Evolutionary conservation across 768 basidiomycete species (phyloP), one percentile per base, ranked within the genome.

Genomic region (Kwoniella europaea): DNA sequence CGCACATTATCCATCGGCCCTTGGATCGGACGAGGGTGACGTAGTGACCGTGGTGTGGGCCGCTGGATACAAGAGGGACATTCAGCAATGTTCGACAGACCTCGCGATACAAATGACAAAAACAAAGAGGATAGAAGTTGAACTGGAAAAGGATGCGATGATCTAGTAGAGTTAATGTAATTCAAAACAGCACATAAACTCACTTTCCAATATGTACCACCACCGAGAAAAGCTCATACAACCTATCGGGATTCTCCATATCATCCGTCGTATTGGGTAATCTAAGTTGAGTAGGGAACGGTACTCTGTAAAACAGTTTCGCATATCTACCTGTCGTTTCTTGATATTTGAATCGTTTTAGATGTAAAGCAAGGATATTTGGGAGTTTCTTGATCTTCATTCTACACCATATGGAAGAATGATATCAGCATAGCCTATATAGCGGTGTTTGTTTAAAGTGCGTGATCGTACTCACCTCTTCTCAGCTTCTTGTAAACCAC

Each of bases 201-300:
- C 84, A 96, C 95, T 89, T 92, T 88, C 97, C 97, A 74, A 99
- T 95, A 84, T 99, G 97, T n/a, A 99, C 93, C 43, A 99, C 95
- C 68, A 98, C 93, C 15, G 93, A 94, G 82, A 95, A 98, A 29
- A 99, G 88, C 82, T 92, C 90, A 85, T 97, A 99, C 71, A 98
- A 82, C 65, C 95, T 87, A 83, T 99, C 97, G 0, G 94, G 92
- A 82, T 98, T 89, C 63, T 91, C 89, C 58, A 91, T 89, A 76
- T 95, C 93, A 83, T 99, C 97, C 62, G 94, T 91, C 54, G 97
- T 98, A 83, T 99, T 98, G 86, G 98, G 98, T 67, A 99, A 85
- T 69, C 96, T 90, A 52, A 99, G 89, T 82, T 98, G 92, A 73
- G 93, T 88, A 1, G 97, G 96, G 84, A 99, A 98, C 3, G 93